Conservation (phyloP, 768 basidiomycete genomes). For the Calocybe indica region DNA sequence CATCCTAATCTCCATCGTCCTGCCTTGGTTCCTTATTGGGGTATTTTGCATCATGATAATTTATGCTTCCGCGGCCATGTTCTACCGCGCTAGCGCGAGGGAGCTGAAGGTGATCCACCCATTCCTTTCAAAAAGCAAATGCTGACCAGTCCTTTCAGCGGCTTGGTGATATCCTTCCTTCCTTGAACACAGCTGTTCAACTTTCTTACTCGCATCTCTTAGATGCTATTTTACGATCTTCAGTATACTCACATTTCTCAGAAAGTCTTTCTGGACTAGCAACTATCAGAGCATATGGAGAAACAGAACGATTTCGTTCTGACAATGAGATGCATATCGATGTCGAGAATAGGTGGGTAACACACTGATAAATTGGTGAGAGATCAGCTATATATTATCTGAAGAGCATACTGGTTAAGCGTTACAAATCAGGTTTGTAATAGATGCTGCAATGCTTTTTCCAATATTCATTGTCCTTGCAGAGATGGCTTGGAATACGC, state of each 20-base stretch:
- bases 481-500: constrained; percentile 83
- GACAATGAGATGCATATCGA: constrained; percentile 75
- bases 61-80: constrained; percentile 69
- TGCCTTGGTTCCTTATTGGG: constrained; percentile 83
- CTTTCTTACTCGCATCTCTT: constrained; percentile 1
- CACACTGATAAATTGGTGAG: background rate
- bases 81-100: constrained; percentile 82
- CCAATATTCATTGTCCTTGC: constrained; percentile 64
- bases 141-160: constrained; percentile 30
- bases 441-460: background rate
- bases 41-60: constrained; percentile 50
- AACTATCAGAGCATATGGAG: constrained; percentile 87
- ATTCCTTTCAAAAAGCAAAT: background rate
- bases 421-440: constrained; percentile 66
- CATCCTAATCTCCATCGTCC: constrained; percentile 69
- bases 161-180: constrained; percentile 42
- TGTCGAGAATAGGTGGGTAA: constrained; percentile 67
- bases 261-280: constrained; percentile 84
- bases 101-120: constrained; percentile 62
- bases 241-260: constrained; percentile 88
- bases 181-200: background rate
- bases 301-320: constrained; percentile 62
- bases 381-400: constrained; percentile 1
- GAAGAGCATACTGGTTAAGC: constrained; percentile 83
- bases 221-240: constrained; percentile 84